Evolutionary conservation across 805 yeast species (phyloP), one percentile per base, ranked within the genome.

Genomic region (Ogataea corticis): DNA sequence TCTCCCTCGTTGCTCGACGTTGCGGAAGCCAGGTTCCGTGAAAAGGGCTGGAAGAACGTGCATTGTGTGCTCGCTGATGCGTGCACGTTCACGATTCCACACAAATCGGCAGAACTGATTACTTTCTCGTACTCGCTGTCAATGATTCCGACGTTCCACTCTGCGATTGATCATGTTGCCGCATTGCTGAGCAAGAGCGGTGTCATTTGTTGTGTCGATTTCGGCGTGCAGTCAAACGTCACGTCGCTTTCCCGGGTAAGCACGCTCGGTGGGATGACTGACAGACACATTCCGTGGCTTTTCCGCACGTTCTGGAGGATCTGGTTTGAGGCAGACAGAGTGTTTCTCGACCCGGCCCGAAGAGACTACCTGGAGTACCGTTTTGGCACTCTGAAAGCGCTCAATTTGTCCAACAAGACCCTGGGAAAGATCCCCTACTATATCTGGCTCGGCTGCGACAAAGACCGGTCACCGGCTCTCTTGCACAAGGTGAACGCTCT

Each of bases 271-370:
- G 94, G 95, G 7, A 68, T 82, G 52, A 75, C 75, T 27, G 76
- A 80, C 57, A 74, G 95, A 58, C 85, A 85, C 61, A 82, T 79
- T 49, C 83, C 88, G 21, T 87, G 95, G 95, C 50, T 84, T 45
- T 73, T 77, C 41, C 74, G 95, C 61, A 85, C 87, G 25, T 87
- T 87, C 62, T 87, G 96, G 96, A 76, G 90, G 59, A 70, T 83
- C 35, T 87, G 96, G 96, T 87, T 87, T 64, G 96, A 87, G 65
- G 83, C 84, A 42, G 96, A 87, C 65, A 76, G 83, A 45, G 95
- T 87, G 2, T 83, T 80, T 57, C 73, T 87, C 54, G 95, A 87
- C 60, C 81, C 90, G 27, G 77, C 89, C 7, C 79, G 95, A 69
- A 79, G 96, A 68, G 89, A 84, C 58, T 87, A 86, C 66, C 73